Percentiles rank a stretch among this genome's conserved stretches.
Conservation (phyloP, 306 rosid genomes). For the Vigna radiata region DNA sequence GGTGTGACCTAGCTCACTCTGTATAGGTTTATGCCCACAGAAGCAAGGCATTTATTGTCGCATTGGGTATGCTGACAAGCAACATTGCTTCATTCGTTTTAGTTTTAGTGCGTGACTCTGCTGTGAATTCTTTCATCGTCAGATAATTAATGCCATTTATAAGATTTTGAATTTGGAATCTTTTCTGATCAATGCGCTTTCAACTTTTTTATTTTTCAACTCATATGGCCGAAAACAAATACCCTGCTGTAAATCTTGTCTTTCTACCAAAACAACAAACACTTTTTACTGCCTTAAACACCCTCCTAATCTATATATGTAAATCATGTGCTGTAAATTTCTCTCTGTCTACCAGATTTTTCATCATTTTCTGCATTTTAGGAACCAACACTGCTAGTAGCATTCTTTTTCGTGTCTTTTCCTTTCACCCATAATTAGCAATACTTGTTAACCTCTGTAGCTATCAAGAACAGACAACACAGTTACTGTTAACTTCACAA, state of each 20-base stretch:
- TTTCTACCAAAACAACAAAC: background rate
- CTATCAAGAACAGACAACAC: background rate
- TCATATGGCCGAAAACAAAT: background rate
- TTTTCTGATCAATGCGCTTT: slow-evolving; percentile 21
- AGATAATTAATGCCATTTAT: slow-evolving; percentile 47
- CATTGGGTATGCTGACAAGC: slow-evolving; percentile 42
- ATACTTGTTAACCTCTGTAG: background rate
- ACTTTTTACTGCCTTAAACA: background rate
- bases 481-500: background rate
- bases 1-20: slow-evolving; percentile 25
- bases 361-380: slow-evolving; percentile 15
- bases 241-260: background rate
- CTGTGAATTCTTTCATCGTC: slow-evolving; percentile 41
- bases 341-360: background rate
- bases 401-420: background rate
- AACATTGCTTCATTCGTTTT: slow-evolving; percentile 3
- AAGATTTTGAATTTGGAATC: slow-evolving; percentile 35
- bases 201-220: background rate
- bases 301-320: background rate
- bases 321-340: background rate
- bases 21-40: slow-evolving; percentile 37
- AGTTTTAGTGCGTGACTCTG: slow-evolving; percentile 19
- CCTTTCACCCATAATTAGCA: slow-evolving; percentile 6
- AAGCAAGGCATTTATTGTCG: slow-evolving; percentile 49
- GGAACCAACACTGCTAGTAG: background rate